A percentile compares a stretch with the other conserved stretches of the same genome.
These are phyloP conservation scores for Cladophialophora immunda DNA, from an alignment of 2,329 filamentous ascomycete species.

Conservation along the genomic window DNA sequence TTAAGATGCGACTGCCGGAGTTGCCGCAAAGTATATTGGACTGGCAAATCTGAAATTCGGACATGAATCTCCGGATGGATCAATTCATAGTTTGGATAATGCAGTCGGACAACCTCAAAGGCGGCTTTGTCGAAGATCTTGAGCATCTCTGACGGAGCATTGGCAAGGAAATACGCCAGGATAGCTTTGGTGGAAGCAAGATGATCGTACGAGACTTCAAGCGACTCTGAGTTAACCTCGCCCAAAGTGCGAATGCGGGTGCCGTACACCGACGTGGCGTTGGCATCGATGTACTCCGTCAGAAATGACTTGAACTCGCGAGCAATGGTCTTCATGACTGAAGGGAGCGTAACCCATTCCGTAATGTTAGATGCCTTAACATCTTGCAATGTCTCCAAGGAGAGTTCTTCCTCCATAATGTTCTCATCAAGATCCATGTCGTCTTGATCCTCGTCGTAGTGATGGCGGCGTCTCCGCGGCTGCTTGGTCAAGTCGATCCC, in stretches of 20 bases:
- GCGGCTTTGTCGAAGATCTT: slow-evolving; percentile 97
- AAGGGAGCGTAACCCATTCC: slow-evolving; percentile 91
- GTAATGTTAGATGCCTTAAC: slow-evolving; percentile 92
- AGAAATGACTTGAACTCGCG: slow-evolving; percentile 97
- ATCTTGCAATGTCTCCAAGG: slow-evolving; percentile 88
- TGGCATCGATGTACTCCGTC: slow-evolving; percentile 92
- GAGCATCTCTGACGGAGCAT: slow-evolving; percentile 92
- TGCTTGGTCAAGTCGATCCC: slow-evolving; percentile 86
- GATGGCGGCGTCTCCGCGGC: slow-evolving; percentile 82
- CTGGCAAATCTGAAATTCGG: slow-evolving; percentile 91
- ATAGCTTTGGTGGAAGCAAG: slow-evolving; percentile 90
- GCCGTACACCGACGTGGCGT: slow-evolving; percentile 91
- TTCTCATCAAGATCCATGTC: slow-evolving; percentile 88
- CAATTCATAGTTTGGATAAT: slow-evolving; percentile 96
- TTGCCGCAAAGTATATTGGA: slow-evolving; percentile 93
- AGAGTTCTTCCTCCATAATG: slow-evolving; percentile 94
- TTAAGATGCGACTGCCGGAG: slow-evolving; percentile 95
- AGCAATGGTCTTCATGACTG: slow-evolving; percentile 91
- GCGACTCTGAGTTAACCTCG: slow-evolving; percentile 93
- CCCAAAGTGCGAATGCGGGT: slow-evolving; percentile 94
- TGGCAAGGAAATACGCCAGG: slow-evolving; percentile 93
- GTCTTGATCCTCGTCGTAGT: slow-evolving; percentile 93
- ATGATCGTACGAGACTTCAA: slow-evolving; percentile 96
- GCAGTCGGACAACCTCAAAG: slow-evolving; percentile 93
- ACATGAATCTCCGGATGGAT: slow-evolving; percentile 99